Evolutionary conservation across 164 flowering plant species (phyloP), one percentile per base, ranked within the genome.

Genomic region (Magnolia changhungtana): DNA sequence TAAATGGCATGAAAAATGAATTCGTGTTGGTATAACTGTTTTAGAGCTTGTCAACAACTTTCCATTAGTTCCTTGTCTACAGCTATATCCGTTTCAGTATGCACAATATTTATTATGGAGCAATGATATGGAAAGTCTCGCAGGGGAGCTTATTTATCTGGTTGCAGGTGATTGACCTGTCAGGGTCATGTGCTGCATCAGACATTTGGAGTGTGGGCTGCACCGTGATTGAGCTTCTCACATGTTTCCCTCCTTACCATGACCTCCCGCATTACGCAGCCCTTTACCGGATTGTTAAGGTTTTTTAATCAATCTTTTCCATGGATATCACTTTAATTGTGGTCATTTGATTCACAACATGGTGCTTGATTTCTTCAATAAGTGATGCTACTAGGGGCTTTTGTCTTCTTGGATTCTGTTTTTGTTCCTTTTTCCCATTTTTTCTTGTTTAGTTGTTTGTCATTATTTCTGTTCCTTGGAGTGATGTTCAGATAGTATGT

Each of bases 181-280:
- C 98, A 0, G 99, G 99, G 70, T 98, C 94, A 71, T 94, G 98
- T 85, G 98, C 99, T 77, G 98, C 98, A 73, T 96, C 99, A 65
- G 99, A 96, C 82, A 92, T 96, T 70, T 96, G 99, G 99, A 96
- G 99, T 84, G 98, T 96, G 77, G 99, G 99, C 45, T 96, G 99
- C 83, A 96, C 99, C 31, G 99, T 94, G 72, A 96, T 96, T 76
- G 99, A 96, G 84, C 98, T 96, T 82, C 91, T 96, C 37, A 96
- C 99, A 0, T 92, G 98, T 82, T 90, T 93, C n/a, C 99, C 99
- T 72, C 99, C 99, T 20, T 94, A 96, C 80, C 94, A 89, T 85
- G 99, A 96, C 83, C 90, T 96, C 75, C 98, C 91, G 84, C 99
- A 98, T 59, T 94, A 93, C 97, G 96, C 98, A 45, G 99, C 99